Conservation (phyloP, 1,284 basidiomycete genomes). For the Ustilago sp. region DNA sequence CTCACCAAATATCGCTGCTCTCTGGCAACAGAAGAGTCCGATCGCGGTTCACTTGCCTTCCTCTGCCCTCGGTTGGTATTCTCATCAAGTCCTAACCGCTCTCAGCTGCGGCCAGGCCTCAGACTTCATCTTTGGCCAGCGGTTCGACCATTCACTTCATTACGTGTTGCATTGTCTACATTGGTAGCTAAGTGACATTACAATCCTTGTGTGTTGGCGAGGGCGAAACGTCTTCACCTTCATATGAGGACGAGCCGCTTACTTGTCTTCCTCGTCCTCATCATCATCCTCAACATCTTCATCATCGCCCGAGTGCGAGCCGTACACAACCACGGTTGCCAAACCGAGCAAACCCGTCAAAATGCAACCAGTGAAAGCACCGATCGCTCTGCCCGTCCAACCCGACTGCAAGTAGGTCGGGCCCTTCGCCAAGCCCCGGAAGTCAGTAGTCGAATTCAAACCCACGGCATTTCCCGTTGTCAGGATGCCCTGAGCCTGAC, state of each 20-base stretch:
- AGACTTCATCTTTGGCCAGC: neutral
- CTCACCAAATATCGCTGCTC: no score
- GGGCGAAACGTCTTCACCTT: neutral
- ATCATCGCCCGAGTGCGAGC: slow-evolving; percentile 44
- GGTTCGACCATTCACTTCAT: neutral
- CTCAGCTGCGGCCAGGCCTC: neutral
- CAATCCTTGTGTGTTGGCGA: neutral
- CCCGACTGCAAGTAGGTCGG: slow-evolving; percentile 50
- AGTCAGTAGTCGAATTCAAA: slow-evolving; percentile 58
- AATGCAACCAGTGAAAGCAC: slow-evolving; percentile 86
- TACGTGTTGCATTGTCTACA: slow-evolving; percentile 4
- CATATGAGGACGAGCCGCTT: neutral
- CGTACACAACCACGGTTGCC: slow-evolving; percentile 83
- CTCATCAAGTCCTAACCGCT: neutral
- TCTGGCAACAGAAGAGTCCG: neutral
- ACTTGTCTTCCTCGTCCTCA: slow-evolving; percentile 37
- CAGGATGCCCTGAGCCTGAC: slow-evolving; percentile 75
- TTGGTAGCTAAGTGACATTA: neutral
- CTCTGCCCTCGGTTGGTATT: neutral
- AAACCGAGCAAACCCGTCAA: slow-evolving; percentile 85
- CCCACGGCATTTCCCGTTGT: slow-evolving; percentile 68
- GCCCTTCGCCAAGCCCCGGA: slow-evolving; percentile 39
- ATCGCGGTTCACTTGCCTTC: neutral
- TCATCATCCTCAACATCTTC: slow-evolving; percentile 41
- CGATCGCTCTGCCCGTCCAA: slow-evolving; percentile 72